A percentile compares a stretch with the other conserved stretches of the same genome.
These are phyloP conservation scores for Umbelopsis sp. DNA, from an alignment of 371 early-diverging fungal genomes.

Conservation along the genomic window DNA sequence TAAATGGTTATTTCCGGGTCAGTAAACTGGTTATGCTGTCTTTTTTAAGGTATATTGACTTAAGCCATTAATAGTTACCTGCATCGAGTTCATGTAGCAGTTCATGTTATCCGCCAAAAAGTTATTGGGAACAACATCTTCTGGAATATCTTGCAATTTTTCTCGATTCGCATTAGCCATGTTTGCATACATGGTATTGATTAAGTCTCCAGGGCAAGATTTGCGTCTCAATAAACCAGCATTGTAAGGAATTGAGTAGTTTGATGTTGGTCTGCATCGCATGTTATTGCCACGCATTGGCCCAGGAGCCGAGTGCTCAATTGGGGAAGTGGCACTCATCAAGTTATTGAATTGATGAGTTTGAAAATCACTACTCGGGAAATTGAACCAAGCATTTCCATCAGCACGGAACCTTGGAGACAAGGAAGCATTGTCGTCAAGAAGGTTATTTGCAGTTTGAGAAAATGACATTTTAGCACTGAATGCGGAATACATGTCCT, in stretches of 20 bases:
- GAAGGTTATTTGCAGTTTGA: neutral
- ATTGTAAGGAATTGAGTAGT: neutral
- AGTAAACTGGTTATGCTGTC: too few species aligned
- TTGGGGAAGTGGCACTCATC: neutral
- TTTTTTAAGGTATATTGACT: neutral
- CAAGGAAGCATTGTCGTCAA: neutral
- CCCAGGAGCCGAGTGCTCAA: neutral
- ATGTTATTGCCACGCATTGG: conserved; percentile 2
- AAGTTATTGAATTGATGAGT: neutral
- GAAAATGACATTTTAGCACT: neutral
- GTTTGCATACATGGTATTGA: neutral
- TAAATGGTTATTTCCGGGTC: neutral
- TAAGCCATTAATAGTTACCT: neutral
- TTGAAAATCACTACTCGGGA: neutral
- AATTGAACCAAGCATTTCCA: neutral
- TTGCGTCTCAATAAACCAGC: conserved; percentile 10
- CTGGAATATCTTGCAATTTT: neutral
- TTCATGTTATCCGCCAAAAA: neutral
- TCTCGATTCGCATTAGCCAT: neutral
- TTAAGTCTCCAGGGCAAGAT: conserved; percentile 9
- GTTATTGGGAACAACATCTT: neutral
- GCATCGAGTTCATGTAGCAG: conserved; percentile 13
- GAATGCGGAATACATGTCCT: conserved; percentile 1
- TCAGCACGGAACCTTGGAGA: neutral
- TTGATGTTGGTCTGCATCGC: neutral